Conservation (phyloP, 2,329 filamentous ascomycete genomes). For the Aspergillus transmontanensis region DNA sequence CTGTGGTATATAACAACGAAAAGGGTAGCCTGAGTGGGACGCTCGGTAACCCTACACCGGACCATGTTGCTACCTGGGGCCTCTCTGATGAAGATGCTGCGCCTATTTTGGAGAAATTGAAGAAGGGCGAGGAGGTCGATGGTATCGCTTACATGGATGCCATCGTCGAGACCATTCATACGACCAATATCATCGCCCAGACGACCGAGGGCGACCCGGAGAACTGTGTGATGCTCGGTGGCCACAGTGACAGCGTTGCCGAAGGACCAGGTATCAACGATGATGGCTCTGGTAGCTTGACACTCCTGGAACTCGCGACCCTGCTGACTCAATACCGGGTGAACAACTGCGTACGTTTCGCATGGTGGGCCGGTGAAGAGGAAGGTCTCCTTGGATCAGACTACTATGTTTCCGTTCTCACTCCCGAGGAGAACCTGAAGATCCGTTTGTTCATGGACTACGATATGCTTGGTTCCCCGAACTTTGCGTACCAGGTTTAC, state of each 20-base stretch:
- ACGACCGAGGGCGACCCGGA: constrained; percentile 59
- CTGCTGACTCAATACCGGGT: constrained; percentile 71
- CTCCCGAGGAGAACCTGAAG: constrained; percentile 55
- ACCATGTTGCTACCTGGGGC: constrained; percentile 65
- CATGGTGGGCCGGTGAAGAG: constrained; percentile 66
- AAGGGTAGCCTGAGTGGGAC: constrained; percentile 66
- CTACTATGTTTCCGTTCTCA: constrained; percentile 56
- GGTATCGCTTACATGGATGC: constrained; percentile 47
- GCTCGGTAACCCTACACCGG: constrained; percentile 59
- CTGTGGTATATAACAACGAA: constrained; percentile 74
- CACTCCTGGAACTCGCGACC: constrained; percentile 60
- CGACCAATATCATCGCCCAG: constrained; percentile 62
- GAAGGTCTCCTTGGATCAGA: constrained; percentile 62
- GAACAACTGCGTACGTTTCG: constrained; percentile 69
- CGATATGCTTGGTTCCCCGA: constrained; percentile 68
- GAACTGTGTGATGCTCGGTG: constrained; percentile 61
- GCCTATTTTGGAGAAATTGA: constrained; percentile 58
- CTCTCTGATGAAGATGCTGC: constrained; percentile 63
- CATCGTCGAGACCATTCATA: constrained; percentile 50
- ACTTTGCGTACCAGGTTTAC: constrained; percentile 59
- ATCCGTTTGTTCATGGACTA: constrained; percentile 70
- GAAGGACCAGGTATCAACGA: constrained; percentile 74
- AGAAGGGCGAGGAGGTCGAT: constrained; percentile 45
- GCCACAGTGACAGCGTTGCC: constrained; percentile 62
- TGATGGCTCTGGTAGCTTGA: constrained; percentile 68